Percentiles rank a stretch among this genome's conserved stretches.
These are phyloP conservation scores for Schizonepeta tenuifolia DNA, from an alignment of 257 asterid genomes.

Conservation along the genomic window DNA sequence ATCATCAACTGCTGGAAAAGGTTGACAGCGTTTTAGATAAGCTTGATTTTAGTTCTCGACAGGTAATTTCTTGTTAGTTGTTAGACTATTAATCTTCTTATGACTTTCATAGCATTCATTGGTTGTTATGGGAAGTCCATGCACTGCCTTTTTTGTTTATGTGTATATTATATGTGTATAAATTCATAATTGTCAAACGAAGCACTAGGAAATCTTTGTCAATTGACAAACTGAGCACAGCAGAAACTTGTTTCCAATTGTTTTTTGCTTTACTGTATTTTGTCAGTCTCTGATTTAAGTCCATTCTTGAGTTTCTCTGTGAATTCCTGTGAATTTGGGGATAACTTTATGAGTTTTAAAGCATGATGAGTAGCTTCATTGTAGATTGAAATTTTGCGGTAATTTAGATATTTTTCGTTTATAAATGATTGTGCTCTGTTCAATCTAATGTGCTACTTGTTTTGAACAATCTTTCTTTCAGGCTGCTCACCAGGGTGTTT, in stretches of 20 bases:
- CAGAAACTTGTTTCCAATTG: neutral
- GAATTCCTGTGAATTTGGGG: slow-evolving; percentile 13
- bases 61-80: slow-evolving; percentile 62
- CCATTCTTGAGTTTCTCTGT: slow-evolving; percentile 17
- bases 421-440: slow-evolving; percentile 3
- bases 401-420: slow-evolving; percentile 2
- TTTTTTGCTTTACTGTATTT: slow-evolving; percentile 12
- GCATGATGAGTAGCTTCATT: slow-evolving; percentile 22
- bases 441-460: slow-evolving; percentile 15
- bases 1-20: slow-evolving; percentile 74
- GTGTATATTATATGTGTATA: slow-evolving; percentile 7
- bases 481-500: slow-evolving; percentile 53
- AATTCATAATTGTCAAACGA: slow-evolving; percentile 24
- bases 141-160: slow-evolving; percentile 19
- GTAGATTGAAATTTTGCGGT: neutral
- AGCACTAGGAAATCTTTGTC: slow-evolving; percentile 22
- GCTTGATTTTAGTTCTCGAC: slow-evolving; percentile 62
- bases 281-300: slow-evolving; percentile 14
- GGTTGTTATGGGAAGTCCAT: slow-evolving; percentile 28
- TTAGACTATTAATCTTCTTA: slow-evolving; percentile 8
- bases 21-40: slow-evolving; percentile 56
- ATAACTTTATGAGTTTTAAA: slow-evolving; percentile 16
- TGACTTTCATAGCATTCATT: neutral
- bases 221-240: slow-evolving; percentile 24
- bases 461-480: slow-evolving; percentile 43